Base-by-base conservation (phyloP, 192 early-diverging fungal genomes). In the Chytriomyces hyalinus region DNA sequence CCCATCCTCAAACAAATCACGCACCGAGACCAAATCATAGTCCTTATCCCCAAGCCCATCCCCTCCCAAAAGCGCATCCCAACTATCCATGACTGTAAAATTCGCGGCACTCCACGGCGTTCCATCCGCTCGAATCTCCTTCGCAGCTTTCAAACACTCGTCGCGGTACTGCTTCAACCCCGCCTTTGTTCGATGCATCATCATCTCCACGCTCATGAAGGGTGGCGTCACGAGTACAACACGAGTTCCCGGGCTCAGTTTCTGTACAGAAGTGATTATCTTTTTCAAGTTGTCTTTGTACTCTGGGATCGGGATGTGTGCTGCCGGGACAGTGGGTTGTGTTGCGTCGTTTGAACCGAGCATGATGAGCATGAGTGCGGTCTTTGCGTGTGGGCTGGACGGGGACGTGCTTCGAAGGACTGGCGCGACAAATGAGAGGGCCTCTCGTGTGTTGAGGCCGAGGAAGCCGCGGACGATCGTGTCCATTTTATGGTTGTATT, bases 41-140 rank as follows among this genome's bases (percentile, higher is more conserved):
- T 11, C n/a, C 63, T 65, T 65, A 36, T 65, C 63, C 28, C 63
- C 63, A 13, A 28, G 10, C 43, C 43, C 43, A 48, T 45, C 67
- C 15, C 17, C 13, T 48, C 67, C 67, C 67, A 68, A 48, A 13
- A 68, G 47, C 47, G 67, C 67, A 45, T 68, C 67, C 67, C 67
- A 68, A 48, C 15, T 48, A 49, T 68, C 67, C 49, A 68, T 47
- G 49, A 68, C 67, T 15, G 43, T 68, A 49, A 68, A 68, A 49
- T 68, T 68, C 15, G 13, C 13, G 15, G 2, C 43, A 6, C 15
- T 22, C 49, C 63, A 65, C 28, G 3, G 2, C n/a, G 63, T 22
- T 1, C 63, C 63, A 26, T 68, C 67, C 11, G 46, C 26, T 28
- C 15, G 10, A 26, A 68, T 49, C 26, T 49, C 17, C 17, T 48